Evolutionary conservation across 306 rosid species (phyloP).

Genomic region (Cucumis cinereus): DNA sequence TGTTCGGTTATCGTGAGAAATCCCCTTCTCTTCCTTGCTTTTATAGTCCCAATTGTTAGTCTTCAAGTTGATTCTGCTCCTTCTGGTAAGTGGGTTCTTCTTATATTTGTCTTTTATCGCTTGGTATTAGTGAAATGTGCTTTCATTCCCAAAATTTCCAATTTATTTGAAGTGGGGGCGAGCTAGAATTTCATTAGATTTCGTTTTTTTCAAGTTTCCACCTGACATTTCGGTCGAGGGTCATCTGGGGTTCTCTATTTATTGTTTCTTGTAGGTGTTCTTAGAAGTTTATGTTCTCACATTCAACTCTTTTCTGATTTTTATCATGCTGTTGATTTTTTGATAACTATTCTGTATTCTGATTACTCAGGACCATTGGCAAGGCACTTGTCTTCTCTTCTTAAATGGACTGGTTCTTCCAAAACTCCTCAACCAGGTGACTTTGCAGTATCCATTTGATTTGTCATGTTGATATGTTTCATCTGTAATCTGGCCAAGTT

Average conservation of each 20-base stretch:
- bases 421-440: slow-evolving; percentile 65
- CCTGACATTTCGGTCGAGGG: background rate
- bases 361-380: slow-evolving; percentile 62
- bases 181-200: background rate
- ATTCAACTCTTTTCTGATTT: background rate
- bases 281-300: background rate
- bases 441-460: background rate
- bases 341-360: slow-evolving; percentile 6
- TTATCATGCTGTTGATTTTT: background rate
- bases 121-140: background rate
- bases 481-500: background rate
- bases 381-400: slow-evolving; percentile 56
- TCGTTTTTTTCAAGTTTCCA: background rate
- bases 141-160: background rate
- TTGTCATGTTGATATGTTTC: background rate
- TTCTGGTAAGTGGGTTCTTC: slow-evolving; percentile 41
- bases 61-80: slow-evolving; percentile 71
- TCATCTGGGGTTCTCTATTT: background rate
- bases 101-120: background rate
- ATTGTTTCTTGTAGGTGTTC: background rate
- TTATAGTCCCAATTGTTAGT: slow-evolving; percentile 20
- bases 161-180: background rate
- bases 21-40: slow-evolving; percentile 20
- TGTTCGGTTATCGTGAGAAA: slow-evolving; percentile 34
- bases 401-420: slow-evolving; percentile 81